Base-by-base conservation (phyloP, 306 rosid species). In the Sesbania bispinosa region DNA sequence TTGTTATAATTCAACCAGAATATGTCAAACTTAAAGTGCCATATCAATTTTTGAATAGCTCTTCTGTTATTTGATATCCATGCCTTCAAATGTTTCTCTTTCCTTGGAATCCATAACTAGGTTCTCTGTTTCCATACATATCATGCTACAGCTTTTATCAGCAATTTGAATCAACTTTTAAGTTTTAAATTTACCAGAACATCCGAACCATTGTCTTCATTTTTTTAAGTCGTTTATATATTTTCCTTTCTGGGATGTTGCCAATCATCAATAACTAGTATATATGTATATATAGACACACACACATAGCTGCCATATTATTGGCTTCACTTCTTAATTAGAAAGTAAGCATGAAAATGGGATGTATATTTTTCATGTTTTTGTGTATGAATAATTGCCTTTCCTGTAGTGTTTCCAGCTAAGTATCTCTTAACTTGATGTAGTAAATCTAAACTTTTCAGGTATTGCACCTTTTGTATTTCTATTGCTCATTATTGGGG, bases 401-500 rank as follows among this genome's bases (percentile, higher is more conserved):
- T 67, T 26, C 2, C 5, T 35, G 6, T 26, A 15, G 19, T 10
- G 11, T 53, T 71, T 21, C 51, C 2, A 1, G 45, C 35, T 50
- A 67, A 73, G 38, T 61, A 51, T 52, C 7, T 41, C 6, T 15
- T 42, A 61, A 67, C 16, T 67, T 60, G 2, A 67, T 74, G 42
- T 53, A 4, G 52, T 36, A 16, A 55, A 20, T 45, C 19, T 67
- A 13, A 60, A 42, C 36, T 41, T 8, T 11, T 38, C 89, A 90
- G 98, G 96, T 68, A 54, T 86, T 36, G 46, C 77, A 16, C 54
- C 76, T 70, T 62, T 76, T 30, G 23, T 85, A 21, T 70, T 90
- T 69, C 73, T 87, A 2, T 65, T 88, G 35, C 75, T 86, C 26
- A 21, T 84, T 42, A 84, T 82, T 79, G 88, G 90, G 67, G 75